phyloP scores from a whole-genome alignment of 2,329 filamentous ascomycete species.

The Raffaelea ambrosiae region DNA sequence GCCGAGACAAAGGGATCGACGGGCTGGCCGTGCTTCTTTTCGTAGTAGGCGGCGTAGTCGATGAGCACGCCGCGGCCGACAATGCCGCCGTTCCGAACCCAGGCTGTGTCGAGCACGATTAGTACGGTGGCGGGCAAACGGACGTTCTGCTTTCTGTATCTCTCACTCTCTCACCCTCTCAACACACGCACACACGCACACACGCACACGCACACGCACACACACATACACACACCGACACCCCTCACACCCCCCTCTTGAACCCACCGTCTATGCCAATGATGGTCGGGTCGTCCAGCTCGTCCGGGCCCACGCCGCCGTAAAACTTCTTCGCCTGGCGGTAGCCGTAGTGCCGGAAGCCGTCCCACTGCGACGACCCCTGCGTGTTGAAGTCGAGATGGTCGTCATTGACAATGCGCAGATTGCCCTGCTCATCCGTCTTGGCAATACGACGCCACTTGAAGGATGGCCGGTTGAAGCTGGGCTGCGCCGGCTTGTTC shows the following conservation, averaged over 20 bases:
- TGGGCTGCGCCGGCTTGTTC: conserved; percentile 32
- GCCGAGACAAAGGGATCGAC: conserved; percentile 9
- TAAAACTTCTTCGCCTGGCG: conserved; percentile 10
- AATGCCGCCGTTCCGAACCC: conserved; percentile 30
- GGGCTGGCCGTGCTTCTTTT: conserved; percentile 3
- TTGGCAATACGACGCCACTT: conserved; percentile 18
- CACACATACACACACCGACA: no score
- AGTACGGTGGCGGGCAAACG: no score
- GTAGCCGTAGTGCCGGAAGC: conserved; percentile 31
- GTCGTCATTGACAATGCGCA: conserved; percentile 39
- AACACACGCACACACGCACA: no score
- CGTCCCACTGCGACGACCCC: conserved; percentile 40
- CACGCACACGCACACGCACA: no score
- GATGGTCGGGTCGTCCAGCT: conserved; percentile 6
- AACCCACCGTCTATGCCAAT: conserved; percentile 10
- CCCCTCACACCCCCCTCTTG: no score
- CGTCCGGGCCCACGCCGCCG: conserved; percentile 3
- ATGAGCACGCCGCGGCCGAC: conserved; percentile 21
- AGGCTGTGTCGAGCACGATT: conserved; percentile 11
- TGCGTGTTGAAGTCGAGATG: conserved; percentile 37
- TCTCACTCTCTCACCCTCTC: no score
- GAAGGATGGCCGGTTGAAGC: conserved; percentile 37
- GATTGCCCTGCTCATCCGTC: conserved; percentile 7
- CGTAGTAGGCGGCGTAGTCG: conserved; percentile 23
- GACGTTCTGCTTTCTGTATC: no score